phyloP scores from a whole-genome alignment of 176 grass and related monocot genomes.

The Otatea glauca region DNA sequence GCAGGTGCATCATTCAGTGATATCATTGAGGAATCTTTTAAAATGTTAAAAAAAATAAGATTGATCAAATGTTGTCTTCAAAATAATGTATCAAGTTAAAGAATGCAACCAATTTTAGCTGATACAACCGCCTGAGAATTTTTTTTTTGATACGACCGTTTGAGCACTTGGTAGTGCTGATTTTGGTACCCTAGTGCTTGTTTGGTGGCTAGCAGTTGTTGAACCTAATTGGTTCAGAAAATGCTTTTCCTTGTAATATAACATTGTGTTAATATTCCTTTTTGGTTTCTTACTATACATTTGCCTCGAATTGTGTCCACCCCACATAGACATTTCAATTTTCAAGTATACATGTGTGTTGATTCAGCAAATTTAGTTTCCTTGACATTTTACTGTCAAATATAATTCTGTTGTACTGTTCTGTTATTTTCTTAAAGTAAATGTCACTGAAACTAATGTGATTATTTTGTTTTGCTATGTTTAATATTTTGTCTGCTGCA shows the following conservation, averaged over 20 bases:
- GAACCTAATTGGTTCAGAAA: background rate
- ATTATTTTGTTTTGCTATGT: constrained; percentile 7
- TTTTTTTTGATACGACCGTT: background rate
- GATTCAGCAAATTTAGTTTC: background rate
- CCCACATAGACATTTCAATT: background rate
- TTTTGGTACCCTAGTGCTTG: background rate
- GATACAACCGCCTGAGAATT: background rate
- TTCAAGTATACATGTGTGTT: background rate
- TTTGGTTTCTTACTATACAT: background rate
- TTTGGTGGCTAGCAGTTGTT: background rate
- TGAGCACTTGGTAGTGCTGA: background rate
- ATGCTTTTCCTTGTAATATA: background rate
- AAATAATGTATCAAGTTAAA: background rate
- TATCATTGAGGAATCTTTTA: background rate
- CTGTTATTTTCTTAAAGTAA: background rate
- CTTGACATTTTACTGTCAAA: background rate
- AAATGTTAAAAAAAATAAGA: background rate
- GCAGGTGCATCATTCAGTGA: background rate
- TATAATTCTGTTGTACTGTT: background rate
- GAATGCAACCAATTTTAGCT: background rate
- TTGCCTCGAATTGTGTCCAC: background rate
- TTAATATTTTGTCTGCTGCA: background rate
- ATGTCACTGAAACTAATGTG: background rate
- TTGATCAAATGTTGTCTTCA: background rate
- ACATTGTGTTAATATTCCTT: background rate